Conservation (phyloP, 257 asterid genomes). For the Paulownia fortunei region DNA sequence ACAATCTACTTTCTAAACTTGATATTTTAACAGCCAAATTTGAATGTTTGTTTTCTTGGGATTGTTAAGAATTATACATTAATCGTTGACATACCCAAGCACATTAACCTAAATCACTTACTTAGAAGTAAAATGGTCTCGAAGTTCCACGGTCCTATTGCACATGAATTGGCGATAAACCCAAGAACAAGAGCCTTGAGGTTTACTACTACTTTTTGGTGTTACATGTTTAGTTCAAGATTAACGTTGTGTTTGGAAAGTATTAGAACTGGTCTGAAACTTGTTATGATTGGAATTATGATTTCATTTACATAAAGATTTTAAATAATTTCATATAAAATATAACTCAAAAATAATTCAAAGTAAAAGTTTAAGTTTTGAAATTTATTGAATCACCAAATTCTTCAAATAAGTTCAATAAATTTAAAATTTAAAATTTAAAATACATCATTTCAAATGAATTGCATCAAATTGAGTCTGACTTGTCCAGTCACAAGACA, state of each 20-base stretch:
- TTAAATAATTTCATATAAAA: too few relatives aligned
- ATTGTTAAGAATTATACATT: background rate
- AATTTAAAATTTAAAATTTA: too few relatives aligned
- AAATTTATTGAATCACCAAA: too few relatives aligned
- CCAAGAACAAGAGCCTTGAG: conserved; percentile 20
- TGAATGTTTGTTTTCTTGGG: conserved; percentile 45
- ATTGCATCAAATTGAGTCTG: too few relatives aligned
- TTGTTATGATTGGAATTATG: too few relatives aligned
- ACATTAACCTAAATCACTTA: conserved; percentile 25
- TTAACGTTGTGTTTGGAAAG: background rate
- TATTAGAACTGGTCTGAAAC: background rate
- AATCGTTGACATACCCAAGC: conserved; percentile 26
- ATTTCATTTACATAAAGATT: too few relatives aligned
- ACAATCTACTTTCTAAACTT: background rate
- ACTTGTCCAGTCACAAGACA: too few relatives aligned
- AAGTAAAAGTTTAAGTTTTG: too few relatives aligned
- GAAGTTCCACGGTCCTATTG: conserved; percentile 18
- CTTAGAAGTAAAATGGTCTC: conserved; percentile 7
- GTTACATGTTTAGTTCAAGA: background rate
- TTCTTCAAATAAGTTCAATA: too few relatives aligned
- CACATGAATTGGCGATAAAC: conserved; percentile 28
- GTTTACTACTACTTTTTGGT: conserved; percentile 31
- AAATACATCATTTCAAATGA: too few relatives aligned
- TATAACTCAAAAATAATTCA: too few relatives aligned
- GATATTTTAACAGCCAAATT: background rate